These are phyloP conservation scores for Gymnopilus junonius DNA, from an alignment of 768 basidiomycete genomes.

Conservation along the genomic window DNA sequence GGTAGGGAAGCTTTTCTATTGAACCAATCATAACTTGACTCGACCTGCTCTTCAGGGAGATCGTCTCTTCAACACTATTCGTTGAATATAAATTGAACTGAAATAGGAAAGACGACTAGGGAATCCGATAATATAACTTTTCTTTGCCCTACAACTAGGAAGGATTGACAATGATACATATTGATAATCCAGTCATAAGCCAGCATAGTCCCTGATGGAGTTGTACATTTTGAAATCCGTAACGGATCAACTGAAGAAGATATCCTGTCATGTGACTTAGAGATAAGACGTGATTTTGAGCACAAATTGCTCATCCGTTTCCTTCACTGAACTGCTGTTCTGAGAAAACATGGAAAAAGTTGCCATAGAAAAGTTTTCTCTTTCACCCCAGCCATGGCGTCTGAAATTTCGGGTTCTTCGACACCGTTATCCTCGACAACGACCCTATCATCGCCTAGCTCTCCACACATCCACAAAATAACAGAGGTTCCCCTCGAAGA, in stretches of 20 bases:
- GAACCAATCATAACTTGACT: background rate
- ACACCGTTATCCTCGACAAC: conserved; percentile 44
- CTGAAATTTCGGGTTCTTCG: conserved; percentile 37
- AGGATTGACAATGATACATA: background rate
- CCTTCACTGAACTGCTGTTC: conserved; percentile 5
- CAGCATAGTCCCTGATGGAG: too few species aligned
- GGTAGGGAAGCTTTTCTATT: conserved; percentile 52
- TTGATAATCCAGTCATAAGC: too few species aligned
- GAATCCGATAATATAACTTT: background rate
- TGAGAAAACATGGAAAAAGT: conserved; percentile 18
- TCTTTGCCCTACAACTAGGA: background rate
- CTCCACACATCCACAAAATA: conserved; percentile 32
- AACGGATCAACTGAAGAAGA: background rate
- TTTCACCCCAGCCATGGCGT: conserved; percentile 15
- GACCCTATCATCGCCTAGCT: conserved; percentile 44
- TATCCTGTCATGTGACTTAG: background rate
- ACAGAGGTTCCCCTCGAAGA: conserved; percentile 27
- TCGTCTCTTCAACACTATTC: conserved; percentile 80
- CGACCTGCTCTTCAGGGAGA: conserved; percentile 65
- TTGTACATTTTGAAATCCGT: too few species aligned
- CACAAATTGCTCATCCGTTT: conserved; percentile 40
- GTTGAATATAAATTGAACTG: conserved; percentile 23
- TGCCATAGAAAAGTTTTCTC: conserved; percentile 10
- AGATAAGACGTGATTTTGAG: conserved; percentile 47
- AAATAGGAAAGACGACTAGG: background rate